Evolutionary conservation across 495 filamentous ascomycete species (phyloP).

Genomic region (Aspergillus sclerotiicarbonarius): DNA sequence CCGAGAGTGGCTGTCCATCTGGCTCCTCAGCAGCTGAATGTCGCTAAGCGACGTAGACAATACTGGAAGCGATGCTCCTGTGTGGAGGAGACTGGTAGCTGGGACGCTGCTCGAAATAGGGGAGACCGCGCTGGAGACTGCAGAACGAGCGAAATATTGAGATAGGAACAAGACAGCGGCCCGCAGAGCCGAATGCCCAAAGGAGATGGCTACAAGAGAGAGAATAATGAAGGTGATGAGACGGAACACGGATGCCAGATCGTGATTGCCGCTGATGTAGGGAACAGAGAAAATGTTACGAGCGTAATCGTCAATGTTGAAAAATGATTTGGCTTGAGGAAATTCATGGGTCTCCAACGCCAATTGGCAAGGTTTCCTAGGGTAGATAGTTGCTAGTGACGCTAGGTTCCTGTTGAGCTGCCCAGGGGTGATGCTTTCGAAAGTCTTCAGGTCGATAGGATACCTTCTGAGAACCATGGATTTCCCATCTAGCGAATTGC

Average conservation of each 20-base stretch:
- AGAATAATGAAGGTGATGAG: slow-evolving; percentile 41
- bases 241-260: slow-evolving; percentile 39
- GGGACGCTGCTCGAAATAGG: slow-evolving; percentile 11
- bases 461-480: slow-evolving; percentile 55
- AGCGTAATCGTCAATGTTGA: slow-evolving; percentile 30
- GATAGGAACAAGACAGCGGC: slow-evolving; percentile 23
- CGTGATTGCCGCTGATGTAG: slow-evolving; percentile 33
- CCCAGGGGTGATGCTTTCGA: slow-evolving; percentile 66
- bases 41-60: slow-evolving; percentile 20
- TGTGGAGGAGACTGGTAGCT: slow-evolving; percentile 19
- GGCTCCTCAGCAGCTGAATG: slow-evolving; percentile 14
- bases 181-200: slow-evolving; percentile 35
- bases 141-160: slow-evolving; percentile 27
- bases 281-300: slow-evolving; percentile 26
- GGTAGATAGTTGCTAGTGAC: slow-evolving; percentile 55
- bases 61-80: slow-evolving; percentile 24
- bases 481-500: slow-evolving; percentile 48
- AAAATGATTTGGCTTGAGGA: slow-evolving; percentile 13
- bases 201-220: slow-evolving; percentile 33
- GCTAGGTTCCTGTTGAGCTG: slow-evolving; percentile 76
- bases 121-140: slow-evolving; percentile 22
- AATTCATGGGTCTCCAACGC: slow-evolving; percentile 15
- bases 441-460: slow-evolving; percentile 71
- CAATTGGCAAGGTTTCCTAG: slow-evolving; percentile 30
- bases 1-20: slow-evolving; percentile 13